Conservation (phyloP, 106 monocot species). For the Dactylorhiza incarnata region DNA sequence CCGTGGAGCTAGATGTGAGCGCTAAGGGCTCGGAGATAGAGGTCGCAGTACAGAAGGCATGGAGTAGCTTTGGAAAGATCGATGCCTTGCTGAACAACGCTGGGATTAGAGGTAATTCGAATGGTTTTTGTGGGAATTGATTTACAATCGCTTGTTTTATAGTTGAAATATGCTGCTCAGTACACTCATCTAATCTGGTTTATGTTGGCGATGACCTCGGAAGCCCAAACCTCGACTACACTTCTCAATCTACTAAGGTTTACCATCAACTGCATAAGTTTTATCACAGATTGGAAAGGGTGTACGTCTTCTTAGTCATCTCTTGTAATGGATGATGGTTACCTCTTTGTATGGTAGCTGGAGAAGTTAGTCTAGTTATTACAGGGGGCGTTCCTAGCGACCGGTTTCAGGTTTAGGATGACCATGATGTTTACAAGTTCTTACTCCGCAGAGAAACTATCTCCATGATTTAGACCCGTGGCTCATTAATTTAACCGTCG, state of each 20-base stretch:
- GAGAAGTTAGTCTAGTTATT: neutral
- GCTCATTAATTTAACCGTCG: neutral
- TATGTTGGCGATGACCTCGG: no score
- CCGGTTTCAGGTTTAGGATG: no score
- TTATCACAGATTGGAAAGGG: neutral
- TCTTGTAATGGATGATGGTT: neutral
- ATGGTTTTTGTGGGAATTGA: neutral
- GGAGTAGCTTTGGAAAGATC: slow-evolving; percentile 60
- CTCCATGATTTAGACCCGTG: no score
- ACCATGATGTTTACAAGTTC: no score
- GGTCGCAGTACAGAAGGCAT: slow-evolving; percentile 35
- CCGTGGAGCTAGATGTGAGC: slow-evolving; percentile 56
- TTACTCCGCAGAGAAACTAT: no score
- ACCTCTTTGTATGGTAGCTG: neutral
- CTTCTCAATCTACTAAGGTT: no score
- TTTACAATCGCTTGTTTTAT: no score
- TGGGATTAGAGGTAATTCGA: slow-evolving; percentile 52
- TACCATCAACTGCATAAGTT: neutral
- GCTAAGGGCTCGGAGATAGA: slow-evolving; percentile 22
- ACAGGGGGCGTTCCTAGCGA: neutral
- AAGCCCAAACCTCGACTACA: no score
- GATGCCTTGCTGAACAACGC: slow-evolving; percentile 68
- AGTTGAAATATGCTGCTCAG: no score
- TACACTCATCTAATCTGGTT: no score
- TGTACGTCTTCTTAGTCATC: neutral